Base-by-base conservation (phyloP, 2,329 filamentous ascomycete species). In the Cladophialophora bantiana region DNA sequence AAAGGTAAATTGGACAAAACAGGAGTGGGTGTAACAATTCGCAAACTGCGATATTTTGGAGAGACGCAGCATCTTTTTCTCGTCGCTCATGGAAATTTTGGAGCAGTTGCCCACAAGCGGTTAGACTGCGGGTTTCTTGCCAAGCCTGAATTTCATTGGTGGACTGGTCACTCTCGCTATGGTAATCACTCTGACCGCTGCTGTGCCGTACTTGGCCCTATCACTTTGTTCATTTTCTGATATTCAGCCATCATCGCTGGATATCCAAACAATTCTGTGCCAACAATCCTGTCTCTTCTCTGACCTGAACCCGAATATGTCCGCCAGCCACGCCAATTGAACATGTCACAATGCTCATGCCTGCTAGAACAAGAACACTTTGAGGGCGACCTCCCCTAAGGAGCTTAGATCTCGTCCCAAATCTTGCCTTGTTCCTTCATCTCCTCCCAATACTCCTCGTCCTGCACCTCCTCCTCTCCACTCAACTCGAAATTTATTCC, bases 41-140 rank as follows among this genome's bases (percentile, higher is more conserved):
- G 45, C 38, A 62, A 45, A 56, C 59, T 66, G 57, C 56, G 56
- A 55, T 64, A 58, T 67, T 69, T 45, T 42, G 36, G 58, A 63
- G 57, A 50, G 18, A 34, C 7, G 42, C 57, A 12, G 32, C 36
- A 35, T 38, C n/a, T 38, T 61, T 59, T 62, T 62, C 66, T 69
- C 64, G 3, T 70, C 65, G 45, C 67, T 66, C 65, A 50, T 69
- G 57, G 45, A 68, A 71, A 71, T 64, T 71, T 71, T 71, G 69
- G 69, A 71, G 69, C 69, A 69, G 42, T 65, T 55, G 62, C 42
- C 58, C 64, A 59, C 32, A 65, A 63, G 35, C 40, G 40, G 60
- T 52, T 67, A 67, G 57, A n/a, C 12, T 15, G 26, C 42, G 48
- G 32, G 10, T 18, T 35, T 7, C n/a, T 35, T 35, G 67, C 67